Base-by-base conservation (phyloP, 306 rosid genomes). In the Sicyos edulis region DNA sequence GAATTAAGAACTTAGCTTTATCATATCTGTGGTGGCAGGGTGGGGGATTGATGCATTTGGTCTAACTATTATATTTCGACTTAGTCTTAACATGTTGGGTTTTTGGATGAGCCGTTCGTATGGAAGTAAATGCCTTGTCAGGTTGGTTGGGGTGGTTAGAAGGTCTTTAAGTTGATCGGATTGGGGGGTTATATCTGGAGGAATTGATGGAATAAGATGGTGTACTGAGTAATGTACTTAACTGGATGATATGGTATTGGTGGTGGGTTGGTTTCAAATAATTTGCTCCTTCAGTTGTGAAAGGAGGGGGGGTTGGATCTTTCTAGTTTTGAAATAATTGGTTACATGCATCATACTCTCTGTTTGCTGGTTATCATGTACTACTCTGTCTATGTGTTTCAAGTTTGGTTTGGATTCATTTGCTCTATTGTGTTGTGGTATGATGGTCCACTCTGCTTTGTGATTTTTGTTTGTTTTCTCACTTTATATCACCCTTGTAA, bases 91-190 rank as follows among this genome's bases (percentile, higher is more conserved):
- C n/a, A n/a, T n/a, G n/a, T n/a, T n/a, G n/a, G n/a, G n/a, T n/a
- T 79, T 78, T 77, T 52, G 0, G 54, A 78, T 87, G 81, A 79
- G 47, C 82, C 74, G 77, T 40, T 86, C 66, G 45, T 76, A 80
- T 80, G 79, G 80, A 40, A 79, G 86, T 83, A 81, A 81, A 80
- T 73, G 87, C 91, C 80, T 87, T 85, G 84, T 91, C 86, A 81
- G 88, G 87, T 88, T 81, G 74, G 79, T 42, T 88, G 87, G 79
- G 86, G 68, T 82, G 88, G 86, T 84, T 88, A 87, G 88, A 83
- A 87, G 79, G 79, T 77, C 57, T 42, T 42, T 42, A 56, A 26
- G 47, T 58, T 73, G 21, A 79, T 84, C 84, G 84, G 42, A 71
- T 77, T 84, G 80, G 85, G 77, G 85, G 78, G 72, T 58, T 26